phyloP scores from a whole-genome alignment of 2,329 filamentous ascomycete genomes.

The Claviceps spartinae region DNA sequence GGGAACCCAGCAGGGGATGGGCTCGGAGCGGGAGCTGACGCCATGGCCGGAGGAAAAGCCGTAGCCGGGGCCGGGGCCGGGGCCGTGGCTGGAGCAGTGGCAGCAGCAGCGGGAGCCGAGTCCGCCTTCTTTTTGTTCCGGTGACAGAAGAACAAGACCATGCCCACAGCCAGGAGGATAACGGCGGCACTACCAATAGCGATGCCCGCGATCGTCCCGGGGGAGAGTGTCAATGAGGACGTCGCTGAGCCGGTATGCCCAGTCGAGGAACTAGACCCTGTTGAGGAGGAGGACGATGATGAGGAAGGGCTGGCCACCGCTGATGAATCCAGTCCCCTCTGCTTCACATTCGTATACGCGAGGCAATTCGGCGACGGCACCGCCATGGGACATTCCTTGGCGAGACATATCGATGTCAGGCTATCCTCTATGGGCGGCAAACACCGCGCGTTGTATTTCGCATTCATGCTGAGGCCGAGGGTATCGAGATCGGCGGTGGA shows the following conservation, averaged over 20 bases:
- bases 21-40: neutral
- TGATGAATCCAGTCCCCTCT: constrained; percentile 7
- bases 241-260: neutral
- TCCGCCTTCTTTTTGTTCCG: constrained; percentile 1
- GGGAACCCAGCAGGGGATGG: constrained; percentile 2
- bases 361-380: constrained; percentile 14
- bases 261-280: neutral
- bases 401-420: constrained; percentile 17
- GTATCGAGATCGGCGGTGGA: constrained; percentile 13
- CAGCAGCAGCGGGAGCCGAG: neutral
- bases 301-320: neutral
- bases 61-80: neutral
- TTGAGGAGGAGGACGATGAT: neutral
- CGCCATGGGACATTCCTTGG: constrained; percentile 15
- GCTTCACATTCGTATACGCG: constrained; percentile 12
- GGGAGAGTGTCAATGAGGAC: constrained; percentile 3
- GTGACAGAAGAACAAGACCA: constrained; percentile 8
- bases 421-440: constrained; percentile 10
- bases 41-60: neutral
- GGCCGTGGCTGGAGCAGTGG: neutral
- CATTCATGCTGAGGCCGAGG: constrained; percentile 13
- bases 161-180: constrained; percentile 9
- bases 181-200: constrained; percentile 13
- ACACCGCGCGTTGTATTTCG: constrained; percentile 16
- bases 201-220: constrained; percentile 14